phyloP scores from a whole-genome alignment of 1,284 basidiomycete genomes.

The Golubevia pallescens region DNA sequence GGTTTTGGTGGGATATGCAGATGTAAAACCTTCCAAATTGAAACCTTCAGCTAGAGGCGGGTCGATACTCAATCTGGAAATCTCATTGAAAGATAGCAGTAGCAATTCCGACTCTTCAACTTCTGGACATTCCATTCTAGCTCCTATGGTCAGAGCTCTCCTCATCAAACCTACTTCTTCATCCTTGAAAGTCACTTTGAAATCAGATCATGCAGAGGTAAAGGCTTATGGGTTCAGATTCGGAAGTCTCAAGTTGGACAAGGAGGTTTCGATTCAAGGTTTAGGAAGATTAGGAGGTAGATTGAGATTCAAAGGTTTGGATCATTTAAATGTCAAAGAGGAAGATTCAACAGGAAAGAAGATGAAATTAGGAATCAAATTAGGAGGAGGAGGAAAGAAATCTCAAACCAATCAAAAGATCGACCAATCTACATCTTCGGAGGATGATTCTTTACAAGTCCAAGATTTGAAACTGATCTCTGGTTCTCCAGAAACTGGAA shows the following conservation, averaged over 20 bases:
- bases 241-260: conserved; percentile 26
- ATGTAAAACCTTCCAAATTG: too few species aligned
- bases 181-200: conserved; percentile 9
- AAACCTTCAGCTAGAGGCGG: too few species aligned
- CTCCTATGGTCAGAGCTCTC: conserved; percentile 16
- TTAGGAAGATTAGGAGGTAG: conserved; percentile 28
- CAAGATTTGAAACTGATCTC: conserved; percentile 25
- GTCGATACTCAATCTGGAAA: too few species aligned
- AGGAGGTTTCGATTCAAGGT: conserved; percentile 25
- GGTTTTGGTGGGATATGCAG: too few species aligned
- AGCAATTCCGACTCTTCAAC: not conserved
- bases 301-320: conserved; percentile 10
- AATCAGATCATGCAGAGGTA: conserved; percentile 21
- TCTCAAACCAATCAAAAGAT: not conserved
- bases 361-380: not conserved
- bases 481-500: conserved; percentile 27
- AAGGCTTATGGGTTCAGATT: conserved; percentile 44
- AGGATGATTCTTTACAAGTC: conserved; percentile 11
- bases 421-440: not conserved
- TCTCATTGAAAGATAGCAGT: conserved; percentile 10
- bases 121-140: conserved; percentile 9
- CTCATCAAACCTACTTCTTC: conserved; percentile 10
- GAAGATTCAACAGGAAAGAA: conserved; percentile 10
- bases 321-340: not conserved
- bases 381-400: not conserved